These are phyloP conservation scores for Aspergillus ochraceoroseus DNA, from an alignment of 2,329 filamentous ascomycete species.

Conservation along the genomic window DNA sequence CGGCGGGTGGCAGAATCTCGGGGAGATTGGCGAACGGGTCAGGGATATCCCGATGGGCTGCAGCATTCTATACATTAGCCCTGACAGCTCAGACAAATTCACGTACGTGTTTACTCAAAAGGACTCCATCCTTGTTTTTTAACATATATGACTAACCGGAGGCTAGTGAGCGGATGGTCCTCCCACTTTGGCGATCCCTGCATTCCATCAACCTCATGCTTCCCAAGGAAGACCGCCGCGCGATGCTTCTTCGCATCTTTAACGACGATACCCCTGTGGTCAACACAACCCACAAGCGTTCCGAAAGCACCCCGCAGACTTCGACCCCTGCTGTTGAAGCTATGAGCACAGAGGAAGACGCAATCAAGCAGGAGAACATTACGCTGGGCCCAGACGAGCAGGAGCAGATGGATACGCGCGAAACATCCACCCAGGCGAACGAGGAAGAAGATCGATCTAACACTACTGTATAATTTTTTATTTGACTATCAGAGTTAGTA, in stretches of 20 bases:
- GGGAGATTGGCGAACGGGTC: conserved; percentile 82
- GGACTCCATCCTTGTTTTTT: not conserved
- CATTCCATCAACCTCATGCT: conserved; percentile 94
- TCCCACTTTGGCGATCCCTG: conserved; percentile 91
- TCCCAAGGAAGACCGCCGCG: conserved; percentile 90
- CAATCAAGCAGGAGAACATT: conserved; percentile 39
- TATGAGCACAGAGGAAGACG: conserved; percentile 32
- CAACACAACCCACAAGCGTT: conserved; percentile 49
- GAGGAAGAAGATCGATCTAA: conserved; percentile 47
- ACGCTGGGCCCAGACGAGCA: conserved; percentile 40
- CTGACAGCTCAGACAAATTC: conserved; percentile 58
- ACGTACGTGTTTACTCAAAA: conserved; percentile 32
- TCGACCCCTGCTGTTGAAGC: conserved; percentile 20
- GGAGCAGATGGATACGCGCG: conserved; percentile 38
- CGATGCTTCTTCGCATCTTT: conserved; percentile 85
- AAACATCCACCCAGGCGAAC: conserved; percentile 43
- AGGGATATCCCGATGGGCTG: conserved; percentile 81
- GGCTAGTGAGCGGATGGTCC: conserved; percentile 67
- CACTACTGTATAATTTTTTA: conserved; percentile 41
- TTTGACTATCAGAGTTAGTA: conserved; percentile 7
- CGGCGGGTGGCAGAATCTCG: conserved; percentile 67
- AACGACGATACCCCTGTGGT: conserved; percentile 83
- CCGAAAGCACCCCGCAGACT: conserved; percentile 12
- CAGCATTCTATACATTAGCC: conserved; percentile 79
- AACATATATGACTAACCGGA: conserved; percentile 19